Evolutionary conservation across 2,329 filamentous ascomycete genomes (phyloP).

Genomic region (Aspergillus flavus): DNA sequence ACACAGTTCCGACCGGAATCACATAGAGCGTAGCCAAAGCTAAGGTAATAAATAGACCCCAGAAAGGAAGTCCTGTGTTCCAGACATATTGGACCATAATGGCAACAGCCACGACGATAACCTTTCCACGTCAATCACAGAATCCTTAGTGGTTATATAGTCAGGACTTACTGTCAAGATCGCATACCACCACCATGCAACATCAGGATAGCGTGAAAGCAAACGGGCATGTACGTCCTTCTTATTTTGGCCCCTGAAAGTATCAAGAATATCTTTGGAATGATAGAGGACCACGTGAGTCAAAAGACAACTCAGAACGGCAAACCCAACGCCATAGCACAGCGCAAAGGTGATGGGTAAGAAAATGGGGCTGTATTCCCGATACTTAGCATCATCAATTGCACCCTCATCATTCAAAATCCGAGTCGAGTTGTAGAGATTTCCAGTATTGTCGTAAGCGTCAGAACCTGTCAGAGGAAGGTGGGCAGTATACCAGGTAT

Average conservation of each 20-base stretch:
- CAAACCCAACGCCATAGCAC: conserved; percentile 61
- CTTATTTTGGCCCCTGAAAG: conserved; percentile 19
- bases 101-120: conserved; percentile 40
- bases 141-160: not conserved
- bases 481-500: conserved; percentile 32
- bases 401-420: conserved; percentile 56
- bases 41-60: conserved; percentile 43
- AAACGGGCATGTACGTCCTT: conserved; percentile 46
- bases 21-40: conserved; percentile 43
- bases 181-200: conserved; percentile 45
- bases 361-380: conserved; percentile 63
- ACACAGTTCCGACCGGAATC: conserved; percentile 45
- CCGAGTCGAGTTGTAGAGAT: conserved; percentile 58
- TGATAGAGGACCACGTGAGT: conserved; percentile 26
- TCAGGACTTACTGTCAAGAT: conserved; percentile 28
- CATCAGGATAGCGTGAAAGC: conserved; percentile 37
- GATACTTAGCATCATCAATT: conserved; percentile 61
- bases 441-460: conserved; percentile 48
- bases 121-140: not conserved
- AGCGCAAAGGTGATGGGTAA: conserved; percentile 58
- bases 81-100: conserved; percentile 25
- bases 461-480: conserved; percentile 32
- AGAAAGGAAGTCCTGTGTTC: conserved; percentile 43
- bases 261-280: conserved; percentile 23
- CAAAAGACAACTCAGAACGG: conserved; percentile 57